These are phyloP conservation scores for Aspergillus fischeri DNA, from an alignment of 2,329 filamentous ascomycete genomes.

Conservation along the genomic window DNA sequence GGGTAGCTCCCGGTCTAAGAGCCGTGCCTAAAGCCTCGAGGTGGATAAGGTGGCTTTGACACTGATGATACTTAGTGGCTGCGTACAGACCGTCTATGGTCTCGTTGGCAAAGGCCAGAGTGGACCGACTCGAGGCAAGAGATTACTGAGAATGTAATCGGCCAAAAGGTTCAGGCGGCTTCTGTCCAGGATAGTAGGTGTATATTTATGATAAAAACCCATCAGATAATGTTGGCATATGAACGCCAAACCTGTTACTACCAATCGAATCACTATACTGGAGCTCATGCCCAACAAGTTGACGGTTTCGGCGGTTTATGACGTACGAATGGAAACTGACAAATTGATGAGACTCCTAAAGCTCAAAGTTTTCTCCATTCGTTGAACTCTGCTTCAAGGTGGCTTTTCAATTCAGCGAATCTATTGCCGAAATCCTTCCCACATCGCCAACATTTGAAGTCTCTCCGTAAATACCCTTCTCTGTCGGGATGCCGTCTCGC, in stretches of 20 bases:
- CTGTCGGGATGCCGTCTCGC: slow-evolving; percentile 54
- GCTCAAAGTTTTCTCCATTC: slow-evolving; percentile 64
- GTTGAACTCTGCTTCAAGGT: slow-evolving; percentile 71
- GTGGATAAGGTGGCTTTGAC: slow-evolving; percentile 3
- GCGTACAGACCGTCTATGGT: slow-evolving; percentile 5
- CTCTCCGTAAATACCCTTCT: slow-evolving; percentile 57
- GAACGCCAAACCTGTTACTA: background rate
- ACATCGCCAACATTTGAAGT: slow-evolving; percentile 84
- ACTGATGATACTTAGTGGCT: slow-evolving; percentile 2
- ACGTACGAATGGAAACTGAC: background rate
- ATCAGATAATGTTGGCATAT: background rate
- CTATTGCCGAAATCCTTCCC: slow-evolving; percentile 66
- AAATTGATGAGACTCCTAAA: background rate
- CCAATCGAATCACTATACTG: background rate
- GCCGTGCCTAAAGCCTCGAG: slow-evolving; percentile 25
- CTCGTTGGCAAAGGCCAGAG: slow-evolving; percentile 6
- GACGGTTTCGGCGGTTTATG: background rate
- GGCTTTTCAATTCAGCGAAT: slow-evolving; percentile 70
- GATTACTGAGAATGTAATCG: slow-evolving; percentile 21
- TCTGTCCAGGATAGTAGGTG: slow-evolving; percentile 16
- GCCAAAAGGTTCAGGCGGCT: slow-evolving; percentile 6
- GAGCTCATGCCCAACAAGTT: background rate
- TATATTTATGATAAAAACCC: slow-evolving; percentile 19
- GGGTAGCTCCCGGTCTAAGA: slow-evolving; percentile 41
- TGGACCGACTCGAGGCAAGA: slow-evolving; percentile 7